phyloP scores from a whole-genome alignment of 805 yeast genomes.

The Yamadazyma endophytica region DNA sequence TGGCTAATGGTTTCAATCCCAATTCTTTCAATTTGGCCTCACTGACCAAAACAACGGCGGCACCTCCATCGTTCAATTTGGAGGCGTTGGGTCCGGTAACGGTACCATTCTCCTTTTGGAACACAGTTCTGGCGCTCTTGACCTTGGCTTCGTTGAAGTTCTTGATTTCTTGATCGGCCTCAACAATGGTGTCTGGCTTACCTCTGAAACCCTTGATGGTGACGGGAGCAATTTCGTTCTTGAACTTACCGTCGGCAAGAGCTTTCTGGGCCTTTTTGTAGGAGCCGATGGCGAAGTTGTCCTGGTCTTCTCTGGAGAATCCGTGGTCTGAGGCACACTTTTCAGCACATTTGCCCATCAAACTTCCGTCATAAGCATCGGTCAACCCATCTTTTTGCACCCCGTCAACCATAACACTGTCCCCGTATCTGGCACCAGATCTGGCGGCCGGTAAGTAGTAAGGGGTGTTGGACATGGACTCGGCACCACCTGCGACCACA shows the following conservation, averaged over 20 bases:
- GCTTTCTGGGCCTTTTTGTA: constrained; percentile 87
- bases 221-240: constrained; percentile 76
- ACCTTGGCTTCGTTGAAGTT: constrained; percentile 77
- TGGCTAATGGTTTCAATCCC: constrained; percentile 83
- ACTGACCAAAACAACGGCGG: constrained; percentile 86
- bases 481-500: constrained; percentile 96
- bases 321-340: constrained; percentile 84
- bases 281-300: constrained; percentile 77
- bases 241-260: constrained; percentile 75
- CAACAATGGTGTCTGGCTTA: constrained; percentile 53
- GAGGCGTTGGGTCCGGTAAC: constrained; percentile 98
- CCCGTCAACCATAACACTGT: constrained; percentile 76
- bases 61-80: constrained; percentile 96
- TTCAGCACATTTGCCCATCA: constrained; percentile 98
- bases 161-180: constrained; percentile 77
- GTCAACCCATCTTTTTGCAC: constrained; percentile 86
- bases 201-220: constrained; percentile 86
- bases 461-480: constrained; percentile 94
- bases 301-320: constrained; percentile 82
- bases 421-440: constrained; percentile 88
- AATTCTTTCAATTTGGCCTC: constrained; percentile 82
- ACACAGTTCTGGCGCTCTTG: constrained; percentile 82
- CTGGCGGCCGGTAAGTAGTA: constrained; percentile 73
- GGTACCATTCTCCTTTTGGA: constrained; percentile 86
- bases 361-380: constrained; percentile 83